A percentile compares a stretch with the other conserved stretches of the same genome.
phyloP scores from a whole-genome alignment of 2,329 filamentous ascomycete species.

The Fusarium concolor region DNA sequence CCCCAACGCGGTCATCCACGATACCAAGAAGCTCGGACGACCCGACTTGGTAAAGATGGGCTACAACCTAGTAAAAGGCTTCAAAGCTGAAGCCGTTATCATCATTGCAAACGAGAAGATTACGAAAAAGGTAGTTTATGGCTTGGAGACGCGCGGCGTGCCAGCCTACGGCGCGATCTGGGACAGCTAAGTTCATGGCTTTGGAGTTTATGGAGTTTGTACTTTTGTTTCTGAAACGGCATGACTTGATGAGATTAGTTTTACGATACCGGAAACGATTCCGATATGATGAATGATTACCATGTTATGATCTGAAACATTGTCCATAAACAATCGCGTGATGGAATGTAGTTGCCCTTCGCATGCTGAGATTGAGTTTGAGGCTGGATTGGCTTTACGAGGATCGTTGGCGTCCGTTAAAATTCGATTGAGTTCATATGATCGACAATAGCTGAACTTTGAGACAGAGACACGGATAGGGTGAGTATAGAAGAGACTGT shows the following conservation, averaged over 20 bases:
- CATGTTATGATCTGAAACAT: conserved; percentile 13
- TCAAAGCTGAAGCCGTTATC: conserved; percentile 75
- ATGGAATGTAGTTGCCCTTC: conserved; percentile 17
- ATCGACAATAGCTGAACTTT: conserved; percentile 6
- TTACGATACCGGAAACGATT: background rate
- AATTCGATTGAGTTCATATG: conserved; percentile 18
- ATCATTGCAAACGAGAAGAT: conserved; percentile 77
- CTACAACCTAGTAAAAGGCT: conserved; percentile 66
- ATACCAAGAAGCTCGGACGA: conserved; percentile 71
- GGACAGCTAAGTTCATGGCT: conserved; percentile 58
- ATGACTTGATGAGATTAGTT: background rate
- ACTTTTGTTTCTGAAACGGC: background rate
- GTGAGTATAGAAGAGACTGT: conserved; percentile 1
- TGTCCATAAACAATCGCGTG: background rate
- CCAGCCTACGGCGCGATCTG: conserved; percentile 80
- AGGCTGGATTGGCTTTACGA: background rate
- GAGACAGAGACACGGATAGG: background rate
- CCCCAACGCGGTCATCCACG: conserved; percentile 72
- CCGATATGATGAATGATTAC: conserved; percentile 17
- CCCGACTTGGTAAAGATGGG: conserved; percentile 64
- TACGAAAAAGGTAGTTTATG: conserved; percentile 76
- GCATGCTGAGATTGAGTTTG: conserved; percentile 22
- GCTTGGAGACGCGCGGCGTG: conserved; percentile 72
- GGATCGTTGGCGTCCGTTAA: conserved; percentile 1
- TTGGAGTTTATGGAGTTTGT: conserved; percentile 1